A percentile compares a stretch with the other conserved stretches of the same genome.
phyloP scores from a whole-genome alignment of 1,139 yeast genomes.

The Candida smagusa region DNA sequence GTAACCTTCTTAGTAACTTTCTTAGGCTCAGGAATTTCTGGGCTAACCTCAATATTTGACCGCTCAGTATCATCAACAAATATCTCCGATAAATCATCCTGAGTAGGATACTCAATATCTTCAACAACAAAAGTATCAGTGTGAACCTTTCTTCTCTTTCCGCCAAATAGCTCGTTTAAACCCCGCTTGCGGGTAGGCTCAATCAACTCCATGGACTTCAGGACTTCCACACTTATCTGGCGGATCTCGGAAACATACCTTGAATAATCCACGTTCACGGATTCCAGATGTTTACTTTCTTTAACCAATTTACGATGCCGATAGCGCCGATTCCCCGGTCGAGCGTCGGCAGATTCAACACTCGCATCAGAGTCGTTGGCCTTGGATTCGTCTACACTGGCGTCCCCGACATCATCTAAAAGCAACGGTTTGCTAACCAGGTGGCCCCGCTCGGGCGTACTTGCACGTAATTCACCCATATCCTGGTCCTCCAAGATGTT shows the following conservation, averaged over 20 bases:
- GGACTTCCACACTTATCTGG: constrained; percentile 15
- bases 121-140: too few relatives aligned
- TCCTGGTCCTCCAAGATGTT: not conserved
- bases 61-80: too few relatives aligned
- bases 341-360: constrained; percentile 1
- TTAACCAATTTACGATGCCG: constrained; percentile 10
- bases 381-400: not conserved
- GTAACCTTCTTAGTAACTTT: too few relatives aligned
- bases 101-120: too few relatives aligned
- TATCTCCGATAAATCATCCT: too few relatives aligned
- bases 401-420: not conserved
- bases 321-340: constrained; percentile 7
- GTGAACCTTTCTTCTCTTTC: not conserved
- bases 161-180: too few relatives aligned
- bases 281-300: constrained; percentile 8
- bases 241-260: constrained; percentile 19
- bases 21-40: too few relatives aligned
- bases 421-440: not conserved
- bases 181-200: not conserved
- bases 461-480: not conserved
- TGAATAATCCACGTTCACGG: constrained; percentile 9
- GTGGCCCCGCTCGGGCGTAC: not conserved
- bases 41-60: too few relatives aligned
- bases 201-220: constrained; percentile 13
- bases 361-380: too few relatives aligned